Conservation (phyloP, 2,329 filamentous ascomycete species). For the Pseudogymnoascus sp. region DNA sequence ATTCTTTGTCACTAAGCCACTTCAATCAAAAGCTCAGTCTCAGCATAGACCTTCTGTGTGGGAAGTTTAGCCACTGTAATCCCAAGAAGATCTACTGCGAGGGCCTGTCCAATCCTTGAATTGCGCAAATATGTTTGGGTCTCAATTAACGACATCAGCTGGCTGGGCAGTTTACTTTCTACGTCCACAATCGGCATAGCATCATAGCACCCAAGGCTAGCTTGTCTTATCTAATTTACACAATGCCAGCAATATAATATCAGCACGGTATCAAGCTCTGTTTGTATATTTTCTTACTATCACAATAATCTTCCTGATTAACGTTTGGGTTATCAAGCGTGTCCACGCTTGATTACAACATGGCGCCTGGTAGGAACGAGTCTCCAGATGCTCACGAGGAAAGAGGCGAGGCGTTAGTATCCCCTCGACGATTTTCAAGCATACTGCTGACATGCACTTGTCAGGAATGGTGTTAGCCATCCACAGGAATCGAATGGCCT, state of each 20-base stretch:
- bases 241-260: not conserved
- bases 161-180: not conserved
- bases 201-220: not conserved
- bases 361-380: not conserved
- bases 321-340: not conserved
- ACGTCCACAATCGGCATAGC: not conserved
- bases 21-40: not conserved
- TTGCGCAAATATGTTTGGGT: not conserved
- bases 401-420: not conserved
- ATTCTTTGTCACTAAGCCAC: not conserved
- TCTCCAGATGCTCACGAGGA: not conserved
- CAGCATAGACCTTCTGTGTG: not conserved
- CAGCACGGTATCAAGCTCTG: not conserved
- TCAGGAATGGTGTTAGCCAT: not conserved
- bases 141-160: slow-evolving; percentile 2
- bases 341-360: not conserved
- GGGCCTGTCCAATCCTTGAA: not conserved
- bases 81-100: not conserved
- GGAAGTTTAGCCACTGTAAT: not conserved
- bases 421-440: not conserved
- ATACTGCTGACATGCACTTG: not conserved
- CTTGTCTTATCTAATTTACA: slow-evolving; percentile 4
- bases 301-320: not conserved
- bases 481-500: not conserved
- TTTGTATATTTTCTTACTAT: not conserved